A percentile compares a stretch with the other conserved stretches of the same genome.
phyloP scores from a whole-genome alignment of 768 basidiomycete genomes.

The Psilocybe cyanescens region DNA sequence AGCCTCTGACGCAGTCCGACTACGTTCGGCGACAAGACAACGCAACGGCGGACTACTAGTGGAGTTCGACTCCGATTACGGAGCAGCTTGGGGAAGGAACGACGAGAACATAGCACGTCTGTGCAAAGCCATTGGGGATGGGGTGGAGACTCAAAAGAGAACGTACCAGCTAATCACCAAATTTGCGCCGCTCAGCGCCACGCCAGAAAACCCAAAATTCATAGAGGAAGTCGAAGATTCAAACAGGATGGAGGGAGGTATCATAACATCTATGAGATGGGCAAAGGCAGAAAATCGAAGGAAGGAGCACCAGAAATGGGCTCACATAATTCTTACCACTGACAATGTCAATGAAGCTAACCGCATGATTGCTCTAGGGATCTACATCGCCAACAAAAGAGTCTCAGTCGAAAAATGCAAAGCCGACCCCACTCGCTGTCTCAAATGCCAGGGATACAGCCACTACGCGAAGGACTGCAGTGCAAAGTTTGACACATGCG shows the following conservation, averaged over 20 bases:
- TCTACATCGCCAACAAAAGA: background rate
- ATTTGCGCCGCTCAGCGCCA: too few species aligned
- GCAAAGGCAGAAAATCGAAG: background rate
- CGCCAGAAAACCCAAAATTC: background rate
- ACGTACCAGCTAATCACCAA: background rate
- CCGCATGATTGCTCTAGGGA: background rate
- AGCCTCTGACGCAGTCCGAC: too few species aligned
- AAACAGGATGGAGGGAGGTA: background rate
- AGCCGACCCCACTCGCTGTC: background rate
- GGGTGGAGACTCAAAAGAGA: background rate
- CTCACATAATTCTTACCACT: background rate
- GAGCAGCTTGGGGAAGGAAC: background rate
- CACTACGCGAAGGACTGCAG: background rate
- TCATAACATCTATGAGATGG: background rate
- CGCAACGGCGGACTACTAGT: slow-evolving; percentile 20
- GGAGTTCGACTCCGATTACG: background rate
- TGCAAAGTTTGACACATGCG: background rate
- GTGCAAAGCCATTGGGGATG: background rate
- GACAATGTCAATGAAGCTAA: background rate
- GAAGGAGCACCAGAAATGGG: background rate
- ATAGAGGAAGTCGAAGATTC: background rate
- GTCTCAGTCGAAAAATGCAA: background rate
- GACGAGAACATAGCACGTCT: background rate
- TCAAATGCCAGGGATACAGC: background rate
- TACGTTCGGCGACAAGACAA: background rate